A percentile compares a stretch with the other conserved stretches of the same genome.
phyloP scores from a whole-genome alignment of 306 rosid genomes.

The Dryas octopetala region DNA sequence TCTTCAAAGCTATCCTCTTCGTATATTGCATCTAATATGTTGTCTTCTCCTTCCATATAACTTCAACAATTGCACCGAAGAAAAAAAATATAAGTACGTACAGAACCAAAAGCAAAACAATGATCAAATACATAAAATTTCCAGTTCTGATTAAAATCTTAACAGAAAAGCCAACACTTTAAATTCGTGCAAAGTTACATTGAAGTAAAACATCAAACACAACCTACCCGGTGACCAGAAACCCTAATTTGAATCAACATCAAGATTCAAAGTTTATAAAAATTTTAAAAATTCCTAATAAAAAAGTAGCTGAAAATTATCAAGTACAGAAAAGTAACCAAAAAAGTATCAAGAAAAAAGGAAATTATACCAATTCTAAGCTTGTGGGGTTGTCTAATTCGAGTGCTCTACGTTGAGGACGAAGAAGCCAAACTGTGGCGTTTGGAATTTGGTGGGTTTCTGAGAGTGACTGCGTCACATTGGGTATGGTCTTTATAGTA shows the following conservation, averaged over 20 bases:
- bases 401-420: neutral
- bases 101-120: neutral
- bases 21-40: conserved; percentile 56
- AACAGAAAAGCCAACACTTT: neutral
- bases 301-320: no score
- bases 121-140: neutral
- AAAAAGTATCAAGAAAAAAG: no score
- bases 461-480: neutral
- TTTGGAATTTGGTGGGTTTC: neutral
- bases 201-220: neutral
- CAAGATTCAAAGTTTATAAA: neutral
- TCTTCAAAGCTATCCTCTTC: conserved; percentile 50
- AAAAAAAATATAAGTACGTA: neutral
- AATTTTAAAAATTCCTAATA: no score
- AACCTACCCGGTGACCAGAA: neutral
- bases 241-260: neutral
- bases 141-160: neutral
- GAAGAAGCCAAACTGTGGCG: neutral
- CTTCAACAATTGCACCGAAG: no score
- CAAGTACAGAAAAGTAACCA: no score
- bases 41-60: conserved; percentile 63
- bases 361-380: neutral
- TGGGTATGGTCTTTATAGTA: conserved; percentile 3
- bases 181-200: neutral
- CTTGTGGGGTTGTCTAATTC: neutral